Percentiles rank a stretch among this genome's conserved stretches.
Evolutionary conservation across 2,329 filamentous ascomycete genomes (phyloP).

Genomic region (Tolypocladium guangdongense): DNA sequence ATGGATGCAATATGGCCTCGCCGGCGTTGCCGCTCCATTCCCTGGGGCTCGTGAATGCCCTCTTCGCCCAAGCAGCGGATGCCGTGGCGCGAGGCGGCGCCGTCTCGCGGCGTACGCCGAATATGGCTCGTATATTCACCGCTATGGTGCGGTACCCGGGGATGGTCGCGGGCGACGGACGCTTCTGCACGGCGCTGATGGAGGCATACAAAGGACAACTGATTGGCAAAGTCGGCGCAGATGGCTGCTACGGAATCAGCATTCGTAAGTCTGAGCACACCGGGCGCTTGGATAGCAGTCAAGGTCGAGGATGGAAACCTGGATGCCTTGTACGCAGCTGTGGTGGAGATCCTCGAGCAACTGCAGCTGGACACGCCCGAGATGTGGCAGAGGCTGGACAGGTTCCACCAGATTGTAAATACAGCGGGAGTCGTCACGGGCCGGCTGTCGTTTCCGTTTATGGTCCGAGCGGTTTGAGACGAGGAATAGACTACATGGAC

Average conservation of each 20-base stretch:
- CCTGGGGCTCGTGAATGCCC: slow-evolving; percentile 24
- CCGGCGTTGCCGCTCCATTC: slow-evolving; percentile 28
- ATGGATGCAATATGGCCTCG: slow-evolving; percentile 36
- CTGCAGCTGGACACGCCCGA: slow-evolving; percentile 24
- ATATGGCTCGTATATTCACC: slow-evolving; percentile 24
- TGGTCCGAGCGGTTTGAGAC: background rate
- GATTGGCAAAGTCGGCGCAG: slow-evolving; percentile 37
- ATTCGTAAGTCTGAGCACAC: slow-evolving; percentile 27
- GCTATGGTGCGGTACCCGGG: slow-evolving; percentile 32
- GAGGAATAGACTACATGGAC: too few relatives aligned
- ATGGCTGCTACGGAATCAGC: slow-evolving; percentile 35
- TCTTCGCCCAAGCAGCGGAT: slow-evolving; percentile 23
- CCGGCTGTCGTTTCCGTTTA: background rate
- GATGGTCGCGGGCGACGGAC: slow-evolving; percentile 30
- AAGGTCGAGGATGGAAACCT: slow-evolving; percentile 38
- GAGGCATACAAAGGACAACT: slow-evolving; percentile 21
- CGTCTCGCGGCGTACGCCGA: slow-evolving; percentile 4
- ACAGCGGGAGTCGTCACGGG: slow-evolving; percentile 27
- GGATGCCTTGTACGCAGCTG: slow-evolving; percentile 29
- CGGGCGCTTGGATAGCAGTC: slow-evolving; percentile 24
- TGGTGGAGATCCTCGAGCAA: slow-evolving; percentile 32
- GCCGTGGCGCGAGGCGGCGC: background rate
- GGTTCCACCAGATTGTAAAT: slow-evolving; percentile 26
- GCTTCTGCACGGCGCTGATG: slow-evolving; percentile 38
- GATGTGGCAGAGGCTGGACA: slow-evolving; percentile 15